phyloP scores from a whole-genome alignment of 805 yeast species.

The Myxozyma vanderwaltii region DNA sequence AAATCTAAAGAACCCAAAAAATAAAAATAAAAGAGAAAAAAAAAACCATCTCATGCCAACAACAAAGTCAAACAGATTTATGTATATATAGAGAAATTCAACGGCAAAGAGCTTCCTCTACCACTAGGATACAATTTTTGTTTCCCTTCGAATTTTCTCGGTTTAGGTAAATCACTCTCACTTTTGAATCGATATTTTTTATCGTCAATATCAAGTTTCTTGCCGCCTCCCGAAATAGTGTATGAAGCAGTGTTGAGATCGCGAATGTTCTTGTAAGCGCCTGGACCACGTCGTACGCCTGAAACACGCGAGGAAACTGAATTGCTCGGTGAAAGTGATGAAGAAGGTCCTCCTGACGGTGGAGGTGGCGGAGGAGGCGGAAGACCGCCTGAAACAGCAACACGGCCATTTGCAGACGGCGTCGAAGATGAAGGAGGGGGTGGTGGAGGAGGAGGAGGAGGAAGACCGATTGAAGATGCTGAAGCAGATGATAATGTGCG shows the following conservation, averaged over 20 bases:
- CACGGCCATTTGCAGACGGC: slow-evolving; percentile 19
- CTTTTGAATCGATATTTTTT: slow-evolving; percentile 71
- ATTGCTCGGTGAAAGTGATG: slow-evolving; percentile 13
- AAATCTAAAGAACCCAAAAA: neutral
- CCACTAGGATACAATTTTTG: slow-evolving; percentile 92
- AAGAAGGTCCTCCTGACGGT: slow-evolving; percentile 27
- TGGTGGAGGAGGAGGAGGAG: slow-evolving; percentile 36
- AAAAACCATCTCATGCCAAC: neutral
- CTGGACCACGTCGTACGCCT: slow-evolving; percentile 13
- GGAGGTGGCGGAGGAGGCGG: slow-evolving; percentile 41
- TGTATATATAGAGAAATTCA: slow-evolving; percentile 54
- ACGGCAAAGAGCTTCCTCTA: slow-evolving; percentile 87
- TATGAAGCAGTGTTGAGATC: slow-evolving; percentile 67
- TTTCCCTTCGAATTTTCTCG: slow-evolving; percentile 73
- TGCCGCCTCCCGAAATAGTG: slow-evolving; percentile 49
- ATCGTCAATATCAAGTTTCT: slow-evolving; percentile 61
- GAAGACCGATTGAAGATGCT: slow-evolving; percentile 13
- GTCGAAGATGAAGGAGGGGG: slow-evolving; percentile 46
- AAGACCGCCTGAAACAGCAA: slow-evolving; percentile 21
- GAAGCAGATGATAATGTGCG: neutral
- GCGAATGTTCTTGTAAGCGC: slow-evolving; percentile 49
- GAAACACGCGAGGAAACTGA: slow-evolving; percentile 13
- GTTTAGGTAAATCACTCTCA: slow-evolving; percentile 73
- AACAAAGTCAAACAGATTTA: neutral
- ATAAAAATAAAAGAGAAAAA: neutral